Evolutionary conservation across 495 filamentous ascomycete species (phyloP), one percentile per base, ranked within the genome.

Genomic region (Parathielavia appendiculata): DNA sequence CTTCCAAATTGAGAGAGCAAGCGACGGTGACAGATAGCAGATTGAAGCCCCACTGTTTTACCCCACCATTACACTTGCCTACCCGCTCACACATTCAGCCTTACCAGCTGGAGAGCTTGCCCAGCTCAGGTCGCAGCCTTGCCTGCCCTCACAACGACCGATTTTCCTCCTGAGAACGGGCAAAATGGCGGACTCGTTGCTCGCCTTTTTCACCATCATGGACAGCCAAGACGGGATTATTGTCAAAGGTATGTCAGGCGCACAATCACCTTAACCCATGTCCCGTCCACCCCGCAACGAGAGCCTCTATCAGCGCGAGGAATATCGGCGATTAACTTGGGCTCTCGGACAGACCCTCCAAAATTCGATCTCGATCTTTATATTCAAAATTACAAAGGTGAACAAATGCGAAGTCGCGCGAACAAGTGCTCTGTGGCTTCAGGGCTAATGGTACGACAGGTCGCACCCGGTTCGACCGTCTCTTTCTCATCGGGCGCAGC

Each of bases 311-410:
- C 26, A 6, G 12, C 39, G 13, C 1, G 32, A 53, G 41, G 51
- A 48, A 38, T 38, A 38, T 46, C 32, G 46, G 38, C 11, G 22
- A 19, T 54, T 52, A 7, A 58, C 56, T 22, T 11, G 26, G n/a
- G 5, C 12, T 11, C 17, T 46, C 44, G 22, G 26, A n/a, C 60
- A 92, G 91, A 91, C 47, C 68, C 83, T 12, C 93, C 93, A 0
- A 96, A 95, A 65, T 86, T 97, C 56, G 93, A 98, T 67, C 82
- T 98, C 6, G 93, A 97, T 36, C 83, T 87, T 23, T 97, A 97
- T 70, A 89, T 96, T 41, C 79, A 87, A 35, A 95, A 96, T 63
- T 98, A 98, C 70, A 82, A 77, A 68, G 92, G 92, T 93, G 72
- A 47, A 72, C 60, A 41, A 30, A 26, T 17, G 17, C 43, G 43